phyloP scores from a whole-genome alignment of 2,329 filamentous ascomycete species.

The Exophiala lecanii-corni region DNA sequence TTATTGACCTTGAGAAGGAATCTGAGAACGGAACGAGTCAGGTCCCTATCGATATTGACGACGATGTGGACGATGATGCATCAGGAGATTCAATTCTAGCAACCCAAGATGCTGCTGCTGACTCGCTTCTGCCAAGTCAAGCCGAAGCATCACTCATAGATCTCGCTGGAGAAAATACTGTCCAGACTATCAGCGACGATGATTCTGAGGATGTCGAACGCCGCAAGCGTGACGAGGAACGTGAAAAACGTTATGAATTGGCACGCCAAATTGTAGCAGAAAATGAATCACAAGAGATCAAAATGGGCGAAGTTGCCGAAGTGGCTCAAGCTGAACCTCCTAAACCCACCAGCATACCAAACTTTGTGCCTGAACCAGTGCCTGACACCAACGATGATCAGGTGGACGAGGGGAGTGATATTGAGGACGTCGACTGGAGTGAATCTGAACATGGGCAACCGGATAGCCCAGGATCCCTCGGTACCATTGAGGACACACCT shows the following conservation, averaged over 20 bases:
- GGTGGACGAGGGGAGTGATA: constrained; percentile 9
- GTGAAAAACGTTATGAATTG: constrained; percentile 38
- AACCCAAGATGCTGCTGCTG: constrained; percentile 5
- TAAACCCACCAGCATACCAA: constrained; percentile 19
- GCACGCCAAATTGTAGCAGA: constrained; percentile 25
- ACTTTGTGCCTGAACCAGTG: constrained; percentile 14
- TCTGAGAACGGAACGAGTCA: constrained; percentile 17
- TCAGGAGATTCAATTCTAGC: constrained; percentile 25
- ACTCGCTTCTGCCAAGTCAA: constrained; percentile 6
- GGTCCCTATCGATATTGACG: constrained; percentile 23
- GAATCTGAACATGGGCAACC: constrained; percentile 30
- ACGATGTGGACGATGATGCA: constrained; percentile 31
- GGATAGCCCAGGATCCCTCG: constrained; percentile 16
- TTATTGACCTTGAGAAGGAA: constrained; percentile 38
- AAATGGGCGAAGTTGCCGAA: constrained; percentile 44
- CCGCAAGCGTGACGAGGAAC: constrained; percentile 30
- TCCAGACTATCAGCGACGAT: constrained; percentile 8
- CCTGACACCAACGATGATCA: constrained; percentile 1
- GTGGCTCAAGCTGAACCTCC: constrained; percentile 40
- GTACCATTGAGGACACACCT: constrained; percentile 7
- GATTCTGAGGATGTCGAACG: constrained; percentile 14
- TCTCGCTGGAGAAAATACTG: background rate
- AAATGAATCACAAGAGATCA: constrained; percentile 22
- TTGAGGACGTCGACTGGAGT: constrained; percentile 30
- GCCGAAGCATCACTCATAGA: background rate